Evolutionary conservation across 441 rosid genomes (phyloP).

Genomic region (Macaranga tanarius): DNA sequence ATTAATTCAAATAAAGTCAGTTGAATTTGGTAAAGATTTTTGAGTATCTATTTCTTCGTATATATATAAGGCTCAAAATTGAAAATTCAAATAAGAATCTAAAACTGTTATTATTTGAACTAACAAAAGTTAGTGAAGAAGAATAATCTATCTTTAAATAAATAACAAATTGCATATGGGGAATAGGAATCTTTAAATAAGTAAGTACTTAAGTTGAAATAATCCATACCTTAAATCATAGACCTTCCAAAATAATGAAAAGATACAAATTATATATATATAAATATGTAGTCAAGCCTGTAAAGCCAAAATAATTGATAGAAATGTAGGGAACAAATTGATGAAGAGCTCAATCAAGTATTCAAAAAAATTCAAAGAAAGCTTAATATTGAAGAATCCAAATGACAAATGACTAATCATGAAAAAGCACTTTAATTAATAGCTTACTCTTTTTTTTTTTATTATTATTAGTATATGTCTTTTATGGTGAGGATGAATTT

Average conservation of each 20-base stretch:
- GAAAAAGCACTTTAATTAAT: constrained; percentile 29
- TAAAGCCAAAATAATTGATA: constrained; percentile 13
- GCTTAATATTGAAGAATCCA: constrained; percentile 45
- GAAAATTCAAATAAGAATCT: no score
- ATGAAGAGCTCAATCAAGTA: constrained; percentile 30
- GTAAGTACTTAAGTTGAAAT: background rate
- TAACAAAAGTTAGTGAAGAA: no score
- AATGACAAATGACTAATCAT: constrained; percentile 47
- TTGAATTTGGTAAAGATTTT: no score
- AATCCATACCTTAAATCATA: background rate
- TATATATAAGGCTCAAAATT: no score
- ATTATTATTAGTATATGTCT: background rate
- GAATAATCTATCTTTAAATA: no score
- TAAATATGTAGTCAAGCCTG: background rate
- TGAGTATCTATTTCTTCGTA: no score
- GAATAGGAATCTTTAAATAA: background rate
- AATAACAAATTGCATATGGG: background rate
- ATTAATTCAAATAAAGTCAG: no score
- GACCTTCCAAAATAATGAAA: background rate
- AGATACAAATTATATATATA: background rate
- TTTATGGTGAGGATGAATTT: constrained; percentile 23
- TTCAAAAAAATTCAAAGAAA: constrained; percentile 24
- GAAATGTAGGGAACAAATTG: constrained; percentile 17
- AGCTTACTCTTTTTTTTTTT: constrained; percentile 24
- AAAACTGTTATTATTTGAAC: no score